Percentiles rank a stretch among this genome's conserved stretches.
These are phyloP conservation scores for Fraxinus ornus DNA, from an alignment of 305 asterid species.

Conservation along the genomic window DNA sequence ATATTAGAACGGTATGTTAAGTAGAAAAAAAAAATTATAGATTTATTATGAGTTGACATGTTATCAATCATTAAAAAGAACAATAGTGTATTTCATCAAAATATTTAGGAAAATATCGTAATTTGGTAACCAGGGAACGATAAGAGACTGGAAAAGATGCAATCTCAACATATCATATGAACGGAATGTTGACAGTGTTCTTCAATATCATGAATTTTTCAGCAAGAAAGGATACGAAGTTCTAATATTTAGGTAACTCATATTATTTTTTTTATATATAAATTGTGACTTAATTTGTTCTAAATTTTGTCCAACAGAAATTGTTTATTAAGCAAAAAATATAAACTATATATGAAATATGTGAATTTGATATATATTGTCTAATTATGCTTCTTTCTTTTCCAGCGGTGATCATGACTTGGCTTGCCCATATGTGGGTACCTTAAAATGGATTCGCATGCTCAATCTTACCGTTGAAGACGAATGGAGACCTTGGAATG, in stretches of 20 bases:
- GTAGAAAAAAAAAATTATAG: background rate
- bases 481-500: background rate
- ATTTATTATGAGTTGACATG: background rate
- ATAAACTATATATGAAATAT: background rate
- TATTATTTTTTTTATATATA: background rate
- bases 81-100: background rate
- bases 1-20: conserved; percentile 39
- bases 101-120: background rate
- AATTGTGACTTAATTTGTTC: conserved; percentile 3
- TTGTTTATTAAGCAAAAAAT: background rate
- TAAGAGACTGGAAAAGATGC: conserved; percentile 32
- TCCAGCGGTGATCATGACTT: conserved; percentile 19
- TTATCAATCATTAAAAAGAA: background rate
- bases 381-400: background rate
- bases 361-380: background rate
- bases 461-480: background rate
- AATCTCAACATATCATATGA: conserved; percentile 11
- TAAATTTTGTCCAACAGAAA: background rate
- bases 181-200: background rate
- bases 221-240: conserved; percentile 21
- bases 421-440: background rate
- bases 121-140: conserved; percentile 25
- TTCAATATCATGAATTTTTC: conserved; percentile 23
- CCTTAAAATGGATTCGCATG: background rate
- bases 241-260: conserved; percentile 30